These are phyloP conservation scores for Naematelia encephala DNA, from an alignment of 768 basidiomycete species.

Conservation along the genomic window DNA sequence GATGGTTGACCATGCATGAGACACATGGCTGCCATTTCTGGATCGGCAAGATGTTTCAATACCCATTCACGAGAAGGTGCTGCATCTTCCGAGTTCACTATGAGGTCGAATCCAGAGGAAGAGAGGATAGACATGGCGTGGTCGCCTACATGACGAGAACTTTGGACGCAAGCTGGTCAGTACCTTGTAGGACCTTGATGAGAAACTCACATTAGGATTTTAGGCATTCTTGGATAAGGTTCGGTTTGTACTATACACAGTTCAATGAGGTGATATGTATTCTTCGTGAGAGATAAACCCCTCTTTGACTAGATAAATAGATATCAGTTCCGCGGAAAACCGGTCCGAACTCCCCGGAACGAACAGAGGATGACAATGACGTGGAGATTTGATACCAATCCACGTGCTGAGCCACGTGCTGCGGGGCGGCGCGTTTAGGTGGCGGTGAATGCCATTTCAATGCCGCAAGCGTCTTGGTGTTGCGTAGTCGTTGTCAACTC, in stretches of 20 bases:
- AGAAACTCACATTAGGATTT: slow-evolving; percentile 15
- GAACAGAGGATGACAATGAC: too few relatives aligned
- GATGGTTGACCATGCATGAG: slow-evolving; percentile 25
- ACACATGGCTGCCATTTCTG: slow-evolving; percentile 16
- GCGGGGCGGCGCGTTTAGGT: background rate
- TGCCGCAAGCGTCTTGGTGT: background rate
- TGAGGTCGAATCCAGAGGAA: slow-evolving; percentile 51
- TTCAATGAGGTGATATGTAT: too few relatives aligned
- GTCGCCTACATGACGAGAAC: slow-evolving; percentile 39
- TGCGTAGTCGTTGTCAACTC: too few relatives aligned
- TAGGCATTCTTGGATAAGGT: slow-evolving; percentile 21
- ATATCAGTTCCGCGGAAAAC: too few relatives aligned
- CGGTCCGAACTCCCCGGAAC: too few relatives aligned
- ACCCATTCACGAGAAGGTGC: slow-evolving; percentile 19
- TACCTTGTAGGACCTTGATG: background rate
- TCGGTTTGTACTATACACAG: too few relatives aligned
- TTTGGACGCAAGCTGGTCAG: slow-evolving; percentile 10
- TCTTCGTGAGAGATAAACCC: too few relatives aligned
- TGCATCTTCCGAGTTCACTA: slow-evolving; percentile 55
- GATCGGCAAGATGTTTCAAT: slow-evolving; percentile 25
- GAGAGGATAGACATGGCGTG: slow-evolving; percentile 39
- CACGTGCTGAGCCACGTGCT: background rate
- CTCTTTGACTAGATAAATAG: too few relatives aligned
- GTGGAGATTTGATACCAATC: background rate
- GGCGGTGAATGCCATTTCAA: background rate